A percentile compares a stretch with the other conserved stretches of the same genome.
These are phyloP conservation scores for Calonectria hongkongensis DNA, from an alignment of 2,329 filamentous ascomycete species.

Conservation along the genomic window DNA sequence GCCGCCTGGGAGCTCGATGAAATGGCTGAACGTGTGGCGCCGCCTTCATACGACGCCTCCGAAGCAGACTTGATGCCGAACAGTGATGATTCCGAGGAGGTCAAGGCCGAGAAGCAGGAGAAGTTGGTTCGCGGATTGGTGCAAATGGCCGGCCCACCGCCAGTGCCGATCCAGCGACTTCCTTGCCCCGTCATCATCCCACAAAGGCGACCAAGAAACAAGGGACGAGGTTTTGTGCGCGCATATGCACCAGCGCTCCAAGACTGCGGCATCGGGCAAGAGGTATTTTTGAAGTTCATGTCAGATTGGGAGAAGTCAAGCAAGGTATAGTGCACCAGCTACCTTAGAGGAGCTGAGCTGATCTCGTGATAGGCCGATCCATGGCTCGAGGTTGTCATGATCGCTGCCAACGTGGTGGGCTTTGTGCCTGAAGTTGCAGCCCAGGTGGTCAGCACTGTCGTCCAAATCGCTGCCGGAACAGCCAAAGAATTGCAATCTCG, in stretches of 20 bases:
- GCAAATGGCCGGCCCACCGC: slow-evolving; percentile 28
- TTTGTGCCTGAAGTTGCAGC: slow-evolving; percentile 21
- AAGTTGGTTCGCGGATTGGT: slow-evolving; percentile 19
- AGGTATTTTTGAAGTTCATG: slow-evolving; percentile 31
- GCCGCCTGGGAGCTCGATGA: slow-evolving; percentile 31
- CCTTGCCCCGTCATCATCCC: slow-evolving; percentile 30
- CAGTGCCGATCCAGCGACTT: slow-evolving; percentile 16
- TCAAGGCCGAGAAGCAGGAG: slow-evolving; percentile 22
- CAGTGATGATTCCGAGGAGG: slow-evolving; percentile 23
- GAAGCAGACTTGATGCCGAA: slow-evolving; percentile 11
- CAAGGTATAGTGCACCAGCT: not conserved
- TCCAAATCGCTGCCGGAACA: slow-evolving; percentile 23
- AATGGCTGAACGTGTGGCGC: slow-evolving; percentile 26
- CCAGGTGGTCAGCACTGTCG: slow-evolving; percentile 2
- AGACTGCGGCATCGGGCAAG: slow-evolving; percentile 12
- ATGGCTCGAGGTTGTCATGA: slow-evolving; percentile 24
- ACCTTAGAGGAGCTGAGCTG: not conserved
- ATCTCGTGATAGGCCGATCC: not conserved
- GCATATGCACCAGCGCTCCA: slow-evolving; percentile 30
- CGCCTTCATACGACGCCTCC: slow-evolving; percentile 20
- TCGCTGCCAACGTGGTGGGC: slow-evolving; percentile 27
- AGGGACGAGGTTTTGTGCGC: slow-evolving; percentile 27
- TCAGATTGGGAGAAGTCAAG: slow-evolving; percentile 27
- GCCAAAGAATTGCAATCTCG: slow-evolving; percentile 25
- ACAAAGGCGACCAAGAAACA: slow-evolving; percentile 29